Base-by-base conservation (phyloP, 805 yeast genomes). In the Cyberlindnera euphorbiiphila region DNA sequence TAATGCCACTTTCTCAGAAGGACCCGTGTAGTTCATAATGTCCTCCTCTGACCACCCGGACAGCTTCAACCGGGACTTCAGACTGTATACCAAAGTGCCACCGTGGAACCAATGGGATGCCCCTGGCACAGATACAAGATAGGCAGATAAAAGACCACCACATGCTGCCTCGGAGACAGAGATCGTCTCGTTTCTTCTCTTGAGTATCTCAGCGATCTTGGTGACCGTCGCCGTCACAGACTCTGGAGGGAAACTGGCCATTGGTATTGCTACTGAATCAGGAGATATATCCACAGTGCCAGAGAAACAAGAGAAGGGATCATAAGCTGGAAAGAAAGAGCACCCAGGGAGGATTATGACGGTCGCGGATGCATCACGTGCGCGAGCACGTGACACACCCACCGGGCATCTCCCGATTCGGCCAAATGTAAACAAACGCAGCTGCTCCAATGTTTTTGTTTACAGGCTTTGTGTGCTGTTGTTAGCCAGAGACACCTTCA, bases 141-240 rank as follows among this genome's bases (percentile, higher is more conserved):
- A 85, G 1, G 95, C 85, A 4, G 93, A 80, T 7, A 86, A 63
- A 12, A 86, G 68, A 0, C 96, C 96, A 8, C 96, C 96, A 58
- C 95, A 86, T 0, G 95, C 94, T 3, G 89, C 88, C 52, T 86
- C 96, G 6, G 89, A 78, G 1, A 84, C 81, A 0, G 94, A 85
- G 16, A 86, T 62, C 1, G 95, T 83, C 55, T 81, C 79, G 11
- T 69, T 60, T 19, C 78, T 65, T 14, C 58, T 54, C 14, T 73
- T 60, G 17, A 86, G 66, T 5, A 78, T 64, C 24, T 57, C 60
- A 0, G 93, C 79, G 29, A 86, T 84, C 53, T 68, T 62, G 9
- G 55, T 53, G 4, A 84, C 87, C 9, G 78, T 61, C 17, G 42
- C 51, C 28, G 64, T 57, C 5, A 81, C 65, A 13, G 72, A 76